Base-by-base conservation (phyloP, 495 filamentous ascomycete genomes). In the Trichoderma gamsii region DNA sequence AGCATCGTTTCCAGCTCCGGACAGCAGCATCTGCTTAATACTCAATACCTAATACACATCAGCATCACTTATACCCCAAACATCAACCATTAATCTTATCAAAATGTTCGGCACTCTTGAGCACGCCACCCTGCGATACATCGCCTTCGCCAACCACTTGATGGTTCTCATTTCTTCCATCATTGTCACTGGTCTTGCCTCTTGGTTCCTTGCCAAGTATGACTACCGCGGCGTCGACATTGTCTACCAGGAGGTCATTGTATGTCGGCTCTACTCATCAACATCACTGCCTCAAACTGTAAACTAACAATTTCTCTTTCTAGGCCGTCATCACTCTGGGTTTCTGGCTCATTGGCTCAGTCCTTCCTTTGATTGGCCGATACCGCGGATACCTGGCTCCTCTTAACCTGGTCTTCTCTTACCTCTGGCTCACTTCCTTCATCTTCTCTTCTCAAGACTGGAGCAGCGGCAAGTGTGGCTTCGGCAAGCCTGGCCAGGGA, bases 371-470 rank as follows among this genome's bases (percentile, higher is more conserved):
- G 13, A 16, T 65, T 44, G 41, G 35, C 35, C 41, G 63, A 41
- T 65, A 65, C 63, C 63, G 63, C 13, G 63, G 63, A 11, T 27
- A 43, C 32, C 35, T 65, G 63, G 35, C 41, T 27, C 41, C 41
- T 44, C 32, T 65, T 7, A 65, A 65, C 63, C n/a, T 65, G 13
- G n/a, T 65, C 63, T 65, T 65, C 63, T 65, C 63, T 32, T 65
- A 65, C 63, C 63, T 65, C 12, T 65, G 63, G 63, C 63, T 65
- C 35, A 65, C 63, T 13, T 41, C 63, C 32, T 65, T 65, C 63
- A 65, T 65, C 63, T 65, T 65, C 63, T 65, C 63, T 13, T 11
- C 63, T n/a, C 63, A 65, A 6, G 63, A 65, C 41, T 65, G 63
- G 63, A 65, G 63, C 63, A 41, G 32, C 35, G 41, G 23, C 32